Base-by-base conservation (phyloP, 768 basidiomycete genomes). In the Phylloporus rhodoxanthus region DNA sequence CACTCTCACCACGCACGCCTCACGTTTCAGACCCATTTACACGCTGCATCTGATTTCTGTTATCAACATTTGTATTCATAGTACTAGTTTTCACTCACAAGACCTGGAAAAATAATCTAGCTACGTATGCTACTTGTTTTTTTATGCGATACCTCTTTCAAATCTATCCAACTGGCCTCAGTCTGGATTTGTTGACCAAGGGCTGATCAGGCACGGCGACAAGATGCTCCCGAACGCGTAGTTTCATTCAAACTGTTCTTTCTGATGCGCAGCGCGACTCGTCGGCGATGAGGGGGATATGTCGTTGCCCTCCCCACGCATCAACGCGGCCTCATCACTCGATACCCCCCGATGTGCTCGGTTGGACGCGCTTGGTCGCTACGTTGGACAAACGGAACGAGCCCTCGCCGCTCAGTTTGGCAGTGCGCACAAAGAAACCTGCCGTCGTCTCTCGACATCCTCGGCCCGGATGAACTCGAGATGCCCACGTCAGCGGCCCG, bases 31-130 rank as follows among this genome's bases (percentile, higher is more conserved):
- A 43, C 45, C 38, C 57, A 28, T 42, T 42, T 42, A 42, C 23
- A 26, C 41, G 8, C 47, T 30, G 50, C 62, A 61, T 64, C 47
- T 61, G 57, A 46, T 46, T 29, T 61, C 47, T 60, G 54, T 52
- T 57, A 28, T 48, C 47, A 36, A 50, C 34, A 33, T 17, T 2
- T 61, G 61, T 61, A 64, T 55, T 57, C 44, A 54, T 64, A 60
- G 43, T 41, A 20, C 17, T 28, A 17, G 39, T n/a, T 41, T 26
- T 43, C 37, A 8, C 34, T 1, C 20, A 39, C 17, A 28, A 32
- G 26, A 48, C 30, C 34, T 9, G 50, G 55, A 52, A 50, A 55
- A 45, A 43, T 32, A 10, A 29, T 19, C 26, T 43, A 17, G 44
- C 40, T 21, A 46, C 55, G 21, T 48, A 59, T 55, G 48, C 36